These are phyloP conservation scores for Sclerotiophoma versabilis DNA, from an alignment of 2,329 filamentous ascomycete genomes.

Conservation along the genomic window DNA sequence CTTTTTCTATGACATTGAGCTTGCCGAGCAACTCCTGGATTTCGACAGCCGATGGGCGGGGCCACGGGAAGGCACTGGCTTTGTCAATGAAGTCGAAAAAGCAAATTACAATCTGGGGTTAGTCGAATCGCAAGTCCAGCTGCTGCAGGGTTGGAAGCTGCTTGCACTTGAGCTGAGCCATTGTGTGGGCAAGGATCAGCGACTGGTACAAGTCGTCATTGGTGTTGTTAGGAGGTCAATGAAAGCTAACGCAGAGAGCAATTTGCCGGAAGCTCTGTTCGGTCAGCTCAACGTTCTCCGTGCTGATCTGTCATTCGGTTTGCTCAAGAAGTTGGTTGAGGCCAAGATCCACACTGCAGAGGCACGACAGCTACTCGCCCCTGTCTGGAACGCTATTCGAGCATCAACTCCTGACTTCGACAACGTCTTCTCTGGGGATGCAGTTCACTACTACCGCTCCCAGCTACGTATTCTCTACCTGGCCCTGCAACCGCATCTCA, in stretches of 20 bases:
- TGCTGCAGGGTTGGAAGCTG: constrained; percentile 90
- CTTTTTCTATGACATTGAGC: constrained; percentile 84
- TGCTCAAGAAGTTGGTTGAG: constrained; percentile 80
- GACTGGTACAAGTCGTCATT: constrained; percentile 73
- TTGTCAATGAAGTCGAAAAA: constrained; percentile 79
- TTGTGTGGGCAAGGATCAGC: constrained; percentile 60
- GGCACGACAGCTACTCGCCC: constrained; percentile 62
- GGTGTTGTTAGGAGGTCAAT: constrained; percentile 80
- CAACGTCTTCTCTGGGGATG: constrained; percentile 61
- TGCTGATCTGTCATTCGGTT: constrained; percentile 79
- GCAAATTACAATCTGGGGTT: constrained; percentile 92
- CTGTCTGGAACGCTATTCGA: constrained; percentile 68
- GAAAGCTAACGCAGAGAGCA: constrained; percentile 74
- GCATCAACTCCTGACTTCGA: constrained; percentile 65
- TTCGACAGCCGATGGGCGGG: constrained; percentile 78
- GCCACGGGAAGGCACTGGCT: constrained; percentile 69
- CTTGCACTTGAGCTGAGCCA: constrained; percentile 83
- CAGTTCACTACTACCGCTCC: constrained; percentile 78
- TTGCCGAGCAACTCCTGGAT: constrained; percentile 77
- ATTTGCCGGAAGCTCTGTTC: constrained; percentile 82
- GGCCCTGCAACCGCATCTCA: constrained; percentile 70
- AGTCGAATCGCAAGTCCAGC: constrained; percentile 86
- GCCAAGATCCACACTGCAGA: constrained; percentile 58
- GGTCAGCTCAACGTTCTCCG: constrained; percentile 76
- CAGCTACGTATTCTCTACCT: constrained; percentile 87